Percentiles rank a stretch among this genome's conserved stretches.
phyloP scores from a whole-genome alignment of 768 basidiomycete genomes.

The Termitomyces titanicus region DNA sequence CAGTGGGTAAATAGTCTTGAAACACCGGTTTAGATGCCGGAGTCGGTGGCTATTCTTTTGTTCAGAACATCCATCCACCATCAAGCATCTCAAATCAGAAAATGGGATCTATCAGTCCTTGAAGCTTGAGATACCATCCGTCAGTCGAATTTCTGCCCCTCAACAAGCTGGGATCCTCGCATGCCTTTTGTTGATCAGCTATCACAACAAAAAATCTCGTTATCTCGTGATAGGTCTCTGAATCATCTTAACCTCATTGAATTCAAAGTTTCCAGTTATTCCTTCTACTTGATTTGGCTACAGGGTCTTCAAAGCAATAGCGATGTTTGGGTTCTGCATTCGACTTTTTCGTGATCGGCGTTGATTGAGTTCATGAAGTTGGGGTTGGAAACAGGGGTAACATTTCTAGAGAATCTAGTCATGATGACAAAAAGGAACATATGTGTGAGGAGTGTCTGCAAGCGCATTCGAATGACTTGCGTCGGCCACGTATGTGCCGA shows the following conservation, averaged over 20 bases:
- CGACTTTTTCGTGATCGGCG: constrained; percentile 8
- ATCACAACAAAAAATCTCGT: constrained; percentile 23
- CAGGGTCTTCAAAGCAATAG: constrained; percentile 11
- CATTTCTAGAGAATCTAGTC: constrained; percentile 2
- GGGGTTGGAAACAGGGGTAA: constrained; percentile 1
- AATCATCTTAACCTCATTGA: constrained; percentile 22
- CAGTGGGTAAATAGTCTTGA: too few relatives aligned
- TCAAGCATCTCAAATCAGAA: too few relatives aligned
- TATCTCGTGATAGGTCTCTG: constrained; percentile 16
- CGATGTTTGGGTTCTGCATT: constrained; percentile 13
- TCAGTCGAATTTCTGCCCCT: constrained; percentile 26
- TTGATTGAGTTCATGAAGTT: constrained; percentile 21
- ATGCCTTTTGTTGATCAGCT: constrained; percentile 24
- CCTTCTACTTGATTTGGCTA: constrained; percentile 2
- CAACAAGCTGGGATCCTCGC: constrained; percentile 26
- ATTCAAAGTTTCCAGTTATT: constrained; percentile 21
- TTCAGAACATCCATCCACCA: too few relatives aligned
- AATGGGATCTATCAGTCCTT: constrained; percentile 19
- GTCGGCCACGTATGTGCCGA: too few relatives aligned
- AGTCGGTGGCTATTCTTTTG: too few relatives aligned
- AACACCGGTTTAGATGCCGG: not conserved
- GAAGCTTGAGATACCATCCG: constrained; percentile 19
- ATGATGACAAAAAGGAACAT: not conserved
- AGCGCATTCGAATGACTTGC: too few relatives aligned
- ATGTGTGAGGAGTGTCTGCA: too few relatives aligned